Percentiles rank a stretch among this genome's conserved stretches.
Conservation (phyloP, 352 stramenopile species). For the Globisporangium cystogenes region DNA sequence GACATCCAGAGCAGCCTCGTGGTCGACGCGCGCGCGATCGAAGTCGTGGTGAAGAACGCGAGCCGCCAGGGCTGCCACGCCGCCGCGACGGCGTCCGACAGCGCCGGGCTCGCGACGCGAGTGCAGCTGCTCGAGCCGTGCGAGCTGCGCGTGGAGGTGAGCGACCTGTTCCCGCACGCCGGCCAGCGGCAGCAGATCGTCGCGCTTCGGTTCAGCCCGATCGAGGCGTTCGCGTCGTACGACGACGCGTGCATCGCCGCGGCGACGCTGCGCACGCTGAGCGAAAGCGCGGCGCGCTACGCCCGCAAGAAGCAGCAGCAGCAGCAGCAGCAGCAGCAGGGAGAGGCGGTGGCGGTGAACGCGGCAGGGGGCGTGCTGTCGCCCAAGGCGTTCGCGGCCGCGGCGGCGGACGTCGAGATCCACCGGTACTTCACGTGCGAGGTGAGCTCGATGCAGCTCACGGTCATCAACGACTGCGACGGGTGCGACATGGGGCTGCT, state of each 20-base stretch:
- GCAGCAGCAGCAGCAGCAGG: constrained; percentile 8
- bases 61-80: constrained; percentile 61
- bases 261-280: constrained; percentile 41
- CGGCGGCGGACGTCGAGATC: constrained; percentile 28
- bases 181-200: constrained; percentile 73
- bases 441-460: constrained; percentile 55
- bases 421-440: constrained; percentile 80
- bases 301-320: constrained; percentile 10
- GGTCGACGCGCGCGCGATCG: constrained; percentile 52
- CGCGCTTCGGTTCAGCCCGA: constrained; percentile 59
- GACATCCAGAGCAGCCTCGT: constrained; percentile 70
- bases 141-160: constrained; percentile 58
- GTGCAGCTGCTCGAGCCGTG: constrained; percentile 81
- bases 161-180: constrained; percentile 56
- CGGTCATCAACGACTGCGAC: constrained; percentile 83
- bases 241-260: constrained; percentile 58
- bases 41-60: constrained; percentile 58
- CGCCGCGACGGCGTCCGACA: constrained; percentile 23
- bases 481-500: constrained; percentile 82
- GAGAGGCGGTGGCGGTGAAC: neutral
- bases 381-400: constrained; percentile 10
- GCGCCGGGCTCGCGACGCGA: constrained; percentile 18
- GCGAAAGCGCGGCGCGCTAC: constrained; percentile 21
- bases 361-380: constrained; percentile 10
- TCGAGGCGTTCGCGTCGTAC: constrained; percentile 78